Percentiles rank a stretch among this genome's conserved stretches.
phyloP scores from a whole-genome alignment of 2,329 filamentous ascomycete genomes.

The Epichloe elymi region DNA sequence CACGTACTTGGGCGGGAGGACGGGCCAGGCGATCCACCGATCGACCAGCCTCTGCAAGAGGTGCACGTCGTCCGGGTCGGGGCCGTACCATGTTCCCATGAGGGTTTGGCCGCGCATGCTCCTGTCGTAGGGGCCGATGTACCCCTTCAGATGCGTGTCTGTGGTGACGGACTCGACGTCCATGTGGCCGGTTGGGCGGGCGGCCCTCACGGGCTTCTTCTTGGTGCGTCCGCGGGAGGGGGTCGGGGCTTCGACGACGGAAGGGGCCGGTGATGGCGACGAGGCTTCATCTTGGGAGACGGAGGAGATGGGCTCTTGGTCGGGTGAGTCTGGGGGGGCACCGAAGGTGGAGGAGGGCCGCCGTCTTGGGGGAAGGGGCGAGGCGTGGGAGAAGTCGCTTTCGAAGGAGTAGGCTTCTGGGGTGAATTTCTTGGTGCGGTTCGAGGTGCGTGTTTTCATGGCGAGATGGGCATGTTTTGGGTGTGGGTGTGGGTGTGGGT shows the following conservation, averaged over 20 bases:
- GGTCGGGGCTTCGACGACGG: background rate
- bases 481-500: background rate
- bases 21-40: slow-evolving; percentile 27
- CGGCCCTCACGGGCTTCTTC: background rate
- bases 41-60: slow-evolving; percentile 25
- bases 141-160: slow-evolving; percentile 20
- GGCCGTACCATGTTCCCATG: slow-evolving; percentile 29
- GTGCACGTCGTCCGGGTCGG: slow-evolving; percentile 21
- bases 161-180: slow-evolving; percentile 21
- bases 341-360: background rate
- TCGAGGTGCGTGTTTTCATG: slow-evolving; percentile 26
- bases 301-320: slow-evolving; percentile 11
- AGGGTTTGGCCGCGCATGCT: slow-evolving; percentile 20
- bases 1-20: slow-evolving; percentile 25
- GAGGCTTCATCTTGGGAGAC: slow-evolving; percentile 17
- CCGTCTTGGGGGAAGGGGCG: background rate
- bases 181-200: slow-evolving; percentile 11
- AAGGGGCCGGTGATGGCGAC: background rate
- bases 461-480: slow-evolving; percentile 2
- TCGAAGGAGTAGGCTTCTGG: slow-evolving; percentile 23
- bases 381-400: slow-evolving; percentile 5
- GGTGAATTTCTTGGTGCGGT: slow-evolving; percentile 22
- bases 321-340: slow-evolving; percentile 11
- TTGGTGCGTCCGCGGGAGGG: background rate
- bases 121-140: slow-evolving; percentile 23